Conservation (phyloP, 2,329 filamentous ascomycete species). For the Neofusicoccum ribis region DNA sequence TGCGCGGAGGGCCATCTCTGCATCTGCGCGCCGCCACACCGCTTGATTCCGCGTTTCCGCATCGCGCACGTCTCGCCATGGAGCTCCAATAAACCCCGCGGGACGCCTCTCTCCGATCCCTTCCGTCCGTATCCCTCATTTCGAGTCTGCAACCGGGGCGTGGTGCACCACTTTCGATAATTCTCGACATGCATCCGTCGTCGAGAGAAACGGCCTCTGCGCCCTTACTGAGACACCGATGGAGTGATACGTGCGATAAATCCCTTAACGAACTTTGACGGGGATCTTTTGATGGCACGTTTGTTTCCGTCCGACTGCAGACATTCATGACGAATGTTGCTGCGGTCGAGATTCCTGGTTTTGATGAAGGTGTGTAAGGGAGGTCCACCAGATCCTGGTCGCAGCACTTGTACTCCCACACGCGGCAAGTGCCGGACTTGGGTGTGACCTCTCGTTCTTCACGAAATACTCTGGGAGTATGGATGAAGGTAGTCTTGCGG, state of each 20-base stretch:
- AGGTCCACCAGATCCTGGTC: conserved; percentile 1
- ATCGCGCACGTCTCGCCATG: conserved; percentile 4
- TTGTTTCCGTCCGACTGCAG: background rate
- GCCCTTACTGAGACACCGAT: conserved; percentile 8
- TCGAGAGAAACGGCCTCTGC: background rate
- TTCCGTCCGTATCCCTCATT: conserved; percentile 1
- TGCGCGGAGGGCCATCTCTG: background rate
- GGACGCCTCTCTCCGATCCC: background rate
- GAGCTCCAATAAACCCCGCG: background rate
- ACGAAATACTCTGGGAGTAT: background rate
- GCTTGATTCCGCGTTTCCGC: background rate
- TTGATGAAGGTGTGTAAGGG: conserved; percentile 14
- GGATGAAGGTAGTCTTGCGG: too few relatives aligned
- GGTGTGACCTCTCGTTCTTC: conserved; percentile 9
- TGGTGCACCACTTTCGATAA: background rate
- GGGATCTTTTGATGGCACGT: background rate
- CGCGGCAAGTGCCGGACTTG: conserved; percentile 2
- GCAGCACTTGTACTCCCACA: background rate
- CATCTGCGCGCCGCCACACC: background rate
- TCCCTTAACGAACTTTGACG: background rate
- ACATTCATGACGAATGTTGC: background rate
- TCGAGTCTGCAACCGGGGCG: background rate
- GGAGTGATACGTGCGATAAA: background rate
- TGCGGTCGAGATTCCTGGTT: conserved; percentile 10
- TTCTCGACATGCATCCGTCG: background rate